Percentiles rank a stretch among this genome's conserved stretches.
These are phyloP conservation scores for Aspergillus ostianus DNA, from an alignment of 495 filamentous ascomycete genomes.

Conservation along the genomic window DNA sequence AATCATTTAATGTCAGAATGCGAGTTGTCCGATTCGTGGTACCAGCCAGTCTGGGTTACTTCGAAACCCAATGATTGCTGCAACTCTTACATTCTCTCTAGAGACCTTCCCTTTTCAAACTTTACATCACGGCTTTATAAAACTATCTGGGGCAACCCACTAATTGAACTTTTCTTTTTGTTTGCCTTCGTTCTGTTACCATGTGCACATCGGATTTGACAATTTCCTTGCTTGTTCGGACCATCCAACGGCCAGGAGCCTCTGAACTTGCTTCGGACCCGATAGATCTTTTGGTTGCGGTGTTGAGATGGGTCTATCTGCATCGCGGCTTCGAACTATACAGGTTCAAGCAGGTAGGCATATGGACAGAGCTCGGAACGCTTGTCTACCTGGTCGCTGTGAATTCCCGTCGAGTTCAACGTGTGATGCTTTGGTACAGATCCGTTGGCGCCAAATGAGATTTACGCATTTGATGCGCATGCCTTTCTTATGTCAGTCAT, in stretches of 20 bases:
- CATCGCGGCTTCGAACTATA: not conserved
- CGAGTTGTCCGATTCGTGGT: constrained; percentile 9
- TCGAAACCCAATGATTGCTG: constrained; percentile 7
- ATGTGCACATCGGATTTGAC: not conserved
- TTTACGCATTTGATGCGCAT: constrained; percentile 9
- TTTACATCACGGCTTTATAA: constrained; percentile 28
- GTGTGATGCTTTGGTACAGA: constrained; percentile 7
- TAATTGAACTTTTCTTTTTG: constrained; percentile 31
- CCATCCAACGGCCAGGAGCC: not conserved
- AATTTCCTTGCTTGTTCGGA: constrained; percentile 7
- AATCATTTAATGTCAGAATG: constrained; percentile 8
- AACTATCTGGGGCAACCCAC: constrained; percentile 37
- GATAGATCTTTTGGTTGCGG: not conserved
- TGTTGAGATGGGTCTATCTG: not conserved
- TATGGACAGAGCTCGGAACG: not conserved
- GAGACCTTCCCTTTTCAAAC: constrained; percentile 13
- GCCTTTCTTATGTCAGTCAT: constrained; percentile 26
- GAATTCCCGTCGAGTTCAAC: constrained; percentile 17
- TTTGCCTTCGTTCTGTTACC: constrained; percentile 19
- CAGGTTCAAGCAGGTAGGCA: not conserved
- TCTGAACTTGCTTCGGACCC: not conserved
- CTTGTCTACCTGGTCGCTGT: not conserved
- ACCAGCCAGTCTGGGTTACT: constrained; percentile 1
- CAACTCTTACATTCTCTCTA: constrained; percentile 7
- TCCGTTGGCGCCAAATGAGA: not conserved